A percentile compares a stretch with the other conserved stretches of the same genome.
Conservation (phyloP, 2,329 filamentous ascomycete genomes). For the Fusarium miscanthi region DNA sequence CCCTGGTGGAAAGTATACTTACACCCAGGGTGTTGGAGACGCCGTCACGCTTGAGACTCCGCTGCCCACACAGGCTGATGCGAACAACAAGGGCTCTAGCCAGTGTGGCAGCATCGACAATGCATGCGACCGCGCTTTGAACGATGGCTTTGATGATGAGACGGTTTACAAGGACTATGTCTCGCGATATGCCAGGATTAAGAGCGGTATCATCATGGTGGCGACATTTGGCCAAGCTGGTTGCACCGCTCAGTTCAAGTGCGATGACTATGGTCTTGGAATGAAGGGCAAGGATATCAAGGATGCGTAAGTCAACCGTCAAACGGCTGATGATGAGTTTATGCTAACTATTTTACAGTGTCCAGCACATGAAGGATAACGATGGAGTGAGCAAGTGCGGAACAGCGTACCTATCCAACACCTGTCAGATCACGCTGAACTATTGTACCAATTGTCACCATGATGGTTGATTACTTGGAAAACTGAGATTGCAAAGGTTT, state of each 20-base stretch:
- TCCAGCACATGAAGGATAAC: conserved; percentile 27
- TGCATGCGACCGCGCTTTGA: conserved; percentile 25
- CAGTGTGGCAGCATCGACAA: conserved; percentile 30
- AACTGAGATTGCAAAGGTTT: too few species aligned
- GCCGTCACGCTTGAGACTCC: not conserved
- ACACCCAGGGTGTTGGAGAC: conserved; percentile 10
- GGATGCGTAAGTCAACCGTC: conserved; percentile 12
- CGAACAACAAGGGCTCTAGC: conserved; percentile 30
- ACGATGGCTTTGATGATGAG: conserved; percentile 14
- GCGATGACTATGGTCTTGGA: conserved; percentile 28
- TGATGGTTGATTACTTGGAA: not conserved
- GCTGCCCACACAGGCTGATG: conserved; percentile 10
- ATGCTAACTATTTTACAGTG: not conserved
- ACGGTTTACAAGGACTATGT: conserved; percentile 19
- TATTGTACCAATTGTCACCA: conserved; percentile 32
- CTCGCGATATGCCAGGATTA: conserved; percentile 12
- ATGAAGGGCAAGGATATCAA: conserved; percentile 35
- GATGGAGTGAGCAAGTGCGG: conserved; percentile 27
- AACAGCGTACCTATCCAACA: conserved; percentile 29
- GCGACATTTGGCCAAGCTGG: conserved; percentile 25
- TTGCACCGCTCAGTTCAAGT: conserved; percentile 21
- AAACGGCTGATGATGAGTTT: too few species aligned
- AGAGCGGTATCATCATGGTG: conserved; percentile 7
- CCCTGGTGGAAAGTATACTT: conserved; percentile 7
- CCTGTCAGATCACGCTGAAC: conserved; percentile 17